phyloP scores from a whole-genome alignment of 2,329 filamentous ascomycete genomes.

The Neofusicoccum umdonicola region DNA sequence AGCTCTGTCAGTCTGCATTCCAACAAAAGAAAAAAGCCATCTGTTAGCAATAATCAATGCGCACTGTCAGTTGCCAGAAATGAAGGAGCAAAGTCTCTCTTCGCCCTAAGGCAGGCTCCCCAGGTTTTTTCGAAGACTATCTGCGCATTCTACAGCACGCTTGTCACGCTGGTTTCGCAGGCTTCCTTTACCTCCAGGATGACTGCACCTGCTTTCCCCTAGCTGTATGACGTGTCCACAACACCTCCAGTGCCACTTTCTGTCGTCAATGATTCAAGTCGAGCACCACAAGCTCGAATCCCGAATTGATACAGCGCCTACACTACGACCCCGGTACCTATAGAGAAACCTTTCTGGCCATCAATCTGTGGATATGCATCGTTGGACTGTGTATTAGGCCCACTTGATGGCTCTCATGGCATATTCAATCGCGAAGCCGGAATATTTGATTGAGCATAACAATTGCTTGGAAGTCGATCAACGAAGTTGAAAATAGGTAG shows the following conservation, averaged over 20 bases:
- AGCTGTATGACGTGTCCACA: conserved; percentile 57
- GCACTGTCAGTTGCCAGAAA: too few species aligned
- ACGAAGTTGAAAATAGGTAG: too few species aligned
- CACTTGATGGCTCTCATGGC: not conserved
- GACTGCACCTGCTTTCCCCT: conserved; percentile 44
- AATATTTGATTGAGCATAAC: too few species aligned
- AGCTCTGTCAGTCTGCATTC: too few species aligned
- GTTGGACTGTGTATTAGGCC: too few species aligned
- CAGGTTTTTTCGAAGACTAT: conserved; percentile 47
- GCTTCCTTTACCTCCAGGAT: conserved; percentile 44
- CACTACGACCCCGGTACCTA: conserved; percentile 87
- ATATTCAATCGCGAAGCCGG: conserved; percentile 75
- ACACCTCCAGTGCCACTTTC: conserved; percentile 50
- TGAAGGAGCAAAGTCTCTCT: conserved; percentile 17
- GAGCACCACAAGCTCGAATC: conserved; percentile 37
- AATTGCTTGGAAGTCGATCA: too few species aligned
- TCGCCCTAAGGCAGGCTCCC: conserved; percentile 57
- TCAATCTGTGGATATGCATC: conserved; percentile 58
- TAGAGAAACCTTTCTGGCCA: conserved; percentile 80
- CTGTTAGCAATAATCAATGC: too few species aligned
- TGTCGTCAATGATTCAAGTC: conserved; percentile 57
- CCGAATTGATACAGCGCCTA: conserved; percentile 65
- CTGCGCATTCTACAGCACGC: conserved; percentile 61
- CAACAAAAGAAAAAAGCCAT: too few species aligned
- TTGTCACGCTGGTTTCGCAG: conserved; percentile 46